Base-by-base conservation (phyloP, 768 basidiomycete species). In the Grammothele lineata region DNA sequence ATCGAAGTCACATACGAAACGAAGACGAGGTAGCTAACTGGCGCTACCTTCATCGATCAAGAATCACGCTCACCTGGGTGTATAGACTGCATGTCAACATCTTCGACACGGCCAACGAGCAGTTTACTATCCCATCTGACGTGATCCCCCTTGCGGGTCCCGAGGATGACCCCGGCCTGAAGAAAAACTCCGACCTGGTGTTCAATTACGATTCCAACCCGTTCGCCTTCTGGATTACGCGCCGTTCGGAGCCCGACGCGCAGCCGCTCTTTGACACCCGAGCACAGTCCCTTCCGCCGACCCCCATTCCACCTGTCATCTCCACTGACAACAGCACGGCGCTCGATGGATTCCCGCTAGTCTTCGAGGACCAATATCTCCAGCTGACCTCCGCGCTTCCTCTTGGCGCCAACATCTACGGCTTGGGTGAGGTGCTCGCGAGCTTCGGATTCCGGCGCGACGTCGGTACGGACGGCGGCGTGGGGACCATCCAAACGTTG, bases 191-290 rank as follows among this genome's bases (percentile, higher is more conserved):
- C 0, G 86, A 89, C 56, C 70, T 90, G 9, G 66, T 80, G 3
- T 89, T 90, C 69, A 81, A 87, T 59, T 78, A 80, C 50, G 70
- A 81, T 1, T 6, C 72, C 1, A 67, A 70, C 0, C 87, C 88
- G 0, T 90, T 90, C 59, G 78, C 81, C 2, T 90, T 89, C 60
- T 90, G 86, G 86, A 80, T 90, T 52, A 85, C 84, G 1, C 78
- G 86, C 36, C 77, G 80, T 19, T 77, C 78, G 3, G 69, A 76
- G 8, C 81, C 80, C 3, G 62, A 72, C 25, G 71, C 68, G 5
- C 56, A 59, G 37, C 83, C 80, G 42, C 62, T 90, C 19, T 89
- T 89, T 56, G 86, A 90, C 57, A 89, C 87, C 1, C 75, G 87
- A 34, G 60, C 74, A 8, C 54, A 72, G 0, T 85, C 83, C 0